Base-by-base conservation (phyloP, 148 eudicot species). In the Diospyros kaki region DNA sequence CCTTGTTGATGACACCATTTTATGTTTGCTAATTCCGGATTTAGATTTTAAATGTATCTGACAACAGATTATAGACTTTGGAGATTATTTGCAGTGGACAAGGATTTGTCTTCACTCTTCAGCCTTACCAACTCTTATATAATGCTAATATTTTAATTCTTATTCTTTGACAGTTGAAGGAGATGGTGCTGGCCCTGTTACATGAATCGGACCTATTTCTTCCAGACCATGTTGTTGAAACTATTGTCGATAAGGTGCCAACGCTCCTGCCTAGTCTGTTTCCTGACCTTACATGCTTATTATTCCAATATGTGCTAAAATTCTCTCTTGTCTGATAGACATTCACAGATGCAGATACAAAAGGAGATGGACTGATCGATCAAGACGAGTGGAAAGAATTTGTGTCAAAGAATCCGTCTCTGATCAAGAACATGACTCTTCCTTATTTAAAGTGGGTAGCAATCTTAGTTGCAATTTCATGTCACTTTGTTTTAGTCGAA, bases 391-490 rank as follows among this genome's bases (percentile, higher is more conserved):
- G 98, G 97, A 76, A 83, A 75, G 94, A 93, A 60, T 85, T 87
- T 68, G 99, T 93, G 6, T 85, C 80, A 62, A 88, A 84, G 73
- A 81, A 96, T 81, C 99, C 99, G 14, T 84, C 97, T 59, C 77
- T 96, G 56, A 86, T 96, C 61, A 96, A 96, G 93, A 96, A 93
- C 75, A 91, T 96, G 97, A 96, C 99, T 42, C 98, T 96, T 64
- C 94, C 97, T 13, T 96, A 96, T 78, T 73, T 96, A 54, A 96
- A 88, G 98, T 96, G 83, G 81, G 93, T 84, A 64, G 3, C 17
- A 13, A 43, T 61, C 2, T 45, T 70, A 59, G 72, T 6, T 76
- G 60, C 73, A 2, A 40, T 61, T 61, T 62, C 59, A 4, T 59
- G 6, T 56, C 56, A 38, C 46, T 10, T 28, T 0, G 28, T 28